Evolutionary conservation across 352 stramenopile genomes (phyloP).

Genomic region (Pythium phragmiticola): DNA sequence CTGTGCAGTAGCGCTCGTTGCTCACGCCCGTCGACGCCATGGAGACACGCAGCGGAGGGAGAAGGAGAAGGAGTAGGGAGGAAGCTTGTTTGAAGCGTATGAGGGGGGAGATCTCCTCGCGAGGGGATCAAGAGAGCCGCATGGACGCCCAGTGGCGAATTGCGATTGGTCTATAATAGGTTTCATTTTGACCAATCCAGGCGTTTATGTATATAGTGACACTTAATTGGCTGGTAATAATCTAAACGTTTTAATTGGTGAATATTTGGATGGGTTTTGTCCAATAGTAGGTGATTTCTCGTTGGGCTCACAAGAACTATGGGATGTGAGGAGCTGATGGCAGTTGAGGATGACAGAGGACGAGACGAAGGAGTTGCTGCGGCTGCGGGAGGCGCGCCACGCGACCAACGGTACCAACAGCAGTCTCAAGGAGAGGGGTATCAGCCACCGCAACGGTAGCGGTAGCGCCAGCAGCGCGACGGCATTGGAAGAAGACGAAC

Average conservation of each 20-base stretch:
- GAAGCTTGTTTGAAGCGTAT: not conserved
- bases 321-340: not conserved
- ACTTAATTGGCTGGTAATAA: not conserved
- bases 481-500: constrained; percentile 14
- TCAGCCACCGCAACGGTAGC: constrained; percentile 1
- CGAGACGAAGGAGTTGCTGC: constrained; percentile 65
- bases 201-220: not conserved
- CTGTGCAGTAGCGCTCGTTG: constrained; percentile 87
- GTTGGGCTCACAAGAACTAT: not conserved
- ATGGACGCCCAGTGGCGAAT: constrained; percentile 8
- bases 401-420: constrained; percentile 8
- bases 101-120: not conserved
- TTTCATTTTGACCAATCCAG: constrained; percentile 2
- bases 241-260: not conserved
- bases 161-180: not conserved
- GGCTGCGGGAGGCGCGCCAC: constrained; percentile 36
- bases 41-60: not conserved
- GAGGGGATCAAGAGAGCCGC: not conserved
- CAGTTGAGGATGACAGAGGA: constrained; percentile 32
- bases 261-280: constrained; percentile 4
- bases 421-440: not conserved
- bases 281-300: not conserved
- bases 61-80: not conserved
- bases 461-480: not conserved
- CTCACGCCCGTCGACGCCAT: constrained; percentile 53